Conservation (phyloP, 2,329 filamentous ascomycete genomes). For the Didymosphaeria variabile region DNA sequence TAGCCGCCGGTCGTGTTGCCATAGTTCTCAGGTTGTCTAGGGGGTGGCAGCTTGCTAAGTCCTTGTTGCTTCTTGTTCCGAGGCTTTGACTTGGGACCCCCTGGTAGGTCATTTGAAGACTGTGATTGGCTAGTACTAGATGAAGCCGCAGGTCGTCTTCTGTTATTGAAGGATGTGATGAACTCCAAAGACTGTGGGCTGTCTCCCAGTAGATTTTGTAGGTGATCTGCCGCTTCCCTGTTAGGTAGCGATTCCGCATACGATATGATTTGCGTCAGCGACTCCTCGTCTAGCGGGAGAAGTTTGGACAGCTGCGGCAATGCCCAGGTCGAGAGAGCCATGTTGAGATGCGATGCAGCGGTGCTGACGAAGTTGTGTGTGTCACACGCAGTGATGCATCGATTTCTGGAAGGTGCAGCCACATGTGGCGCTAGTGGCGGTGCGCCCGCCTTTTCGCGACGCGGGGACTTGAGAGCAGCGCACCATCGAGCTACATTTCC, state of each 20-base stretch:
- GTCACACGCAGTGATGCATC: slow-evolving; percentile 31
- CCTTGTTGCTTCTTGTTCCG: slow-evolving; percentile 54
- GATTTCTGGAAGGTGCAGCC: slow-evolving; percentile 21
- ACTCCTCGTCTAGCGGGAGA: slow-evolving; percentile 84
- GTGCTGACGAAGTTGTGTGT: slow-evolving; percentile 11
- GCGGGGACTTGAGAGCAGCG: slow-evolving; percentile 23
- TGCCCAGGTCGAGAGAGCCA: slow-evolving; percentile 64
- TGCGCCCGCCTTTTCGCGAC: slow-evolving; percentile 18
- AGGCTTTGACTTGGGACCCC: slow-evolving; percentile 46
- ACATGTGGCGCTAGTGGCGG: slow-evolving; percentile 27
- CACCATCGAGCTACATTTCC: slow-evolving; percentile 19
- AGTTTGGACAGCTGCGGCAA: slow-evolving; percentile 78
- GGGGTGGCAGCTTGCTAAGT: slow-evolving; percentile 51
- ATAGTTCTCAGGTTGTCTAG: slow-evolving; percentile 63
- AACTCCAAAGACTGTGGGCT: slow-evolving; percentile 78
- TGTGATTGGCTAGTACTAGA: slow-evolving; percentile 24
- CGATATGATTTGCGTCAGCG: slow-evolving; percentile 82
- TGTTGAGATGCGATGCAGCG: slow-evolving; percentile 23
- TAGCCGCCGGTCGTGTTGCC: slow-evolving; percentile 75
- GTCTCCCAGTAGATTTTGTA: slow-evolving; percentile 88
- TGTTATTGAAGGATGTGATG: slow-evolving; percentile 78
- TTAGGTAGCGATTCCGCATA: slow-evolving; percentile 82
- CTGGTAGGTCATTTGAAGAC: slow-evolving; percentile 33
- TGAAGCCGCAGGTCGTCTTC: slow-evolving; percentile 54
- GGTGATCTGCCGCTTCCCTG: slow-evolving; percentile 80